Evolutionary conservation across 164 flowering plant species (phyloP).

Genomic region (Piper longum): DNA sequence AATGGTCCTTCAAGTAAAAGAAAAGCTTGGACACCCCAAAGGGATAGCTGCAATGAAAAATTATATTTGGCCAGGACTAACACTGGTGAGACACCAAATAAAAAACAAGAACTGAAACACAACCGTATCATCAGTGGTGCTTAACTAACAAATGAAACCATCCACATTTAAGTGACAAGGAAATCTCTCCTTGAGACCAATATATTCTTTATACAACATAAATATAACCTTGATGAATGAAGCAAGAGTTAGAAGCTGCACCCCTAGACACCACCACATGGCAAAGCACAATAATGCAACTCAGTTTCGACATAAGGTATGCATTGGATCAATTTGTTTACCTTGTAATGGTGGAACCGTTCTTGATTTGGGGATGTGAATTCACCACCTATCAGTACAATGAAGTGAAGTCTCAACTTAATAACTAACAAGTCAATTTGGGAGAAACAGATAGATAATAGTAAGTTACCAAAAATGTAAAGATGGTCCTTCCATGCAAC

Average conservation of each 20-base stretch:
- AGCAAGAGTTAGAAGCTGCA: background rate
- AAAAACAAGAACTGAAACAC: too few relatives aligned
- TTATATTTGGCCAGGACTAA: too few relatives aligned
- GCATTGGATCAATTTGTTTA: constrained; percentile 7
- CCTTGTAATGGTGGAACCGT: constrained; percentile 98
- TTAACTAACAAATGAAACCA: too few relatives aligned
- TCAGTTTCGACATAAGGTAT: background rate
- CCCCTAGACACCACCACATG: background rate
- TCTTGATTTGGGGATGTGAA: constrained; percentile 99
- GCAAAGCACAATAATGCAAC: background rate
- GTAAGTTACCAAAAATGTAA: constrained; percentile 59
- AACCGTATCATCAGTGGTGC: too few relatives aligned
- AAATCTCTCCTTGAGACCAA: too few relatives aligned
- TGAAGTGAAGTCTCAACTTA: background rate
- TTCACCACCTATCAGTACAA: constrained; percentile 66
- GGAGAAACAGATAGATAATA: background rate
- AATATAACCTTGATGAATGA: background rate
- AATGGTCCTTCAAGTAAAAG: too few relatives aligned
- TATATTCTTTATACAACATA: background rate
- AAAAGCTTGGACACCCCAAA: too few relatives aligned
- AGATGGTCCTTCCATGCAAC: constrained; percentile 92
- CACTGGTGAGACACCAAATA: too few relatives aligned
- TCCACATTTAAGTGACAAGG: too few relatives aligned
- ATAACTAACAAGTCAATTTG: background rate
- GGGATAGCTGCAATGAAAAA: too few relatives aligned